These are phyloP conservation scores for Neurospora africana DNA, from an alignment of 495 filamentous ascomycete genomes.

Conservation along the genomic window DNA sequence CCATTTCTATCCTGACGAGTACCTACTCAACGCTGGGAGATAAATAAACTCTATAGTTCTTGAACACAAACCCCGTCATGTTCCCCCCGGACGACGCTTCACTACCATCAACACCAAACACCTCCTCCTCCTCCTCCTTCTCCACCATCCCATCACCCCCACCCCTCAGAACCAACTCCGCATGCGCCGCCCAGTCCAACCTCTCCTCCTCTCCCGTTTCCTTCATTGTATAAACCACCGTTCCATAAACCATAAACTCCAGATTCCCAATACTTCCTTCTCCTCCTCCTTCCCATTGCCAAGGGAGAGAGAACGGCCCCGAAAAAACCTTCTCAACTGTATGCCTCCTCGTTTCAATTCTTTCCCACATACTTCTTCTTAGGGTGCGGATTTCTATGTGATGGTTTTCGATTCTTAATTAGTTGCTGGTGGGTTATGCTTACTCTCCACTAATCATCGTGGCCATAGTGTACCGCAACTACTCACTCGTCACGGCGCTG, in stretches of 20 bases:
- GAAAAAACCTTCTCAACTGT: constrained; percentile 23
- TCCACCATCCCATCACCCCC: no score
- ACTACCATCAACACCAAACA: background rate
- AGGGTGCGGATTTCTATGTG: constrained; percentile 17
- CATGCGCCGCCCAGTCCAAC: constrained; percentile 16
- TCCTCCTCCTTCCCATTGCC: background rate
- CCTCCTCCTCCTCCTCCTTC: background rate
- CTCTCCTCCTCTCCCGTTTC: constrained; percentile 1
- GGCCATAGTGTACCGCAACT: no score
- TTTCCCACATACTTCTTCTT: constrained; percentile 17
- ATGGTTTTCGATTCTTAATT: no score
- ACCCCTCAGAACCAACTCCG: constrained; percentile 5
- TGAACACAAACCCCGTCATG: background rate
- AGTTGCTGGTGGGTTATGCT: no score
- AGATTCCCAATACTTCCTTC: background rate
- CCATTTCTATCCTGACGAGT: background rate
- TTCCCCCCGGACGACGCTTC: background rate
- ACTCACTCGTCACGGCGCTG: no score
- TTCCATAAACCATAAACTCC: constrained; percentile 27
- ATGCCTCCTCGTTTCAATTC: constrained; percentile 21
- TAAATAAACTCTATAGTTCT: background rate
- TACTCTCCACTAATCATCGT: no score
- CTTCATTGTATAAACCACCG: constrained; percentile 12
- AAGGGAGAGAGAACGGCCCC: constrained; percentile 6
- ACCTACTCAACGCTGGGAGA: background rate